Percentiles rank a stretch among this genome's conserved stretches.
phyloP scores from a whole-genome alignment of 257 asterid species.

The Solanum virginianum region DNA sequence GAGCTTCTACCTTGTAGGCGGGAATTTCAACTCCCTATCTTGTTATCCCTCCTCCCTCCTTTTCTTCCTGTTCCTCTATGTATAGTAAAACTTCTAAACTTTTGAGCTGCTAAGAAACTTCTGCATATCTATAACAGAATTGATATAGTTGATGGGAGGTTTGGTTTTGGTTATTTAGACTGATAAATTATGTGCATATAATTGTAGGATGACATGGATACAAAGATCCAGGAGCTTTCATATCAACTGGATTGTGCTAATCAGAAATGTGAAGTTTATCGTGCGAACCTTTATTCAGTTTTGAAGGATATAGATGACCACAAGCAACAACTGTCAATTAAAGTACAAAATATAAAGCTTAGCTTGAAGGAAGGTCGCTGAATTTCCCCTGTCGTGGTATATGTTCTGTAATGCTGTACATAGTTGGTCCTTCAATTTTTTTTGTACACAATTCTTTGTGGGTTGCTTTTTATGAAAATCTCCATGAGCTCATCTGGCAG shows the following conservation, averaged over 20 bases:
- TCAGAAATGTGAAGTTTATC: constrained; percentile 70
- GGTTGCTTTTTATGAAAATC: not conserved
- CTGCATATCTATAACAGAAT: not conserved
- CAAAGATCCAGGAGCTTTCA: constrained; percentile 52
- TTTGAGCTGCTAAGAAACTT: not conserved
- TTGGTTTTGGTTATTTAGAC: not conserved
- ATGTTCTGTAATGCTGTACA: not conserved
- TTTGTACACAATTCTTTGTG: not conserved
- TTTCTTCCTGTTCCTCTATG: not conserved
- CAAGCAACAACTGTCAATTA: constrained; percentile 61
- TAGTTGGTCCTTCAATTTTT: not conserved
- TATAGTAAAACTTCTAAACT: not conserved
- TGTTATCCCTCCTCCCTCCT: not conserved
- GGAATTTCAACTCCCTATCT: not conserved
- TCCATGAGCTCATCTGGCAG: not conserved
- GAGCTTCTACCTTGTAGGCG: not conserved
- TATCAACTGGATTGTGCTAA: constrained; percentile 58
- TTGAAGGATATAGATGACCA: constrained; percentile 88
- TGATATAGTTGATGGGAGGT: not conserved
- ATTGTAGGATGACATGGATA: constrained; percentile 72
- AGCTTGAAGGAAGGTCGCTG: constrained; percentile 56
- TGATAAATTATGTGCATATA: not conserved
- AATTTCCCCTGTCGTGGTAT: constrained; percentile 4
- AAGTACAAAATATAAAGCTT: constrained; percentile 67
- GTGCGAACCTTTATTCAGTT: constrained; percentile 60